phyloP scores from a whole-genome alignment of 176 grass and related monocot genomes.

The Coix lacrymajobi region DNA sequence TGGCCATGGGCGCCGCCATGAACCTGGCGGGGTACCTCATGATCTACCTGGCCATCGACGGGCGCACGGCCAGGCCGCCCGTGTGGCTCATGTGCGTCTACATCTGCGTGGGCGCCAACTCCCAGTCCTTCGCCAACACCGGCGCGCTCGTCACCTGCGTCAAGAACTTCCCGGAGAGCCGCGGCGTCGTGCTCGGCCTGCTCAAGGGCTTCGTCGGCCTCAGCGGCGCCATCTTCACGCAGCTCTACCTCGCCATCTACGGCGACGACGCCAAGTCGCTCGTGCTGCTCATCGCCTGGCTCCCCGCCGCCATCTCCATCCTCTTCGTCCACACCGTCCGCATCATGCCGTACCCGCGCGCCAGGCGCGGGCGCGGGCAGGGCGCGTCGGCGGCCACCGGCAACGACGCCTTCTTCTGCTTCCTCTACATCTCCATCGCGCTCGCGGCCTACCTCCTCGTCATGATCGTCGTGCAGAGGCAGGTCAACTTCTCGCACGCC shows the following conservation, averaged over 20 bases:
- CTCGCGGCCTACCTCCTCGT: conserved; percentile 59
- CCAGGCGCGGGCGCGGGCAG: background rate
- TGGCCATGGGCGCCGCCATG: conserved; percentile 54
- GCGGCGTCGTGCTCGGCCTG: conserved; percentile 62
- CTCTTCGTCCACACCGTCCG: conserved; percentile 69
- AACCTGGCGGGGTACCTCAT: conserved; percentile 73
- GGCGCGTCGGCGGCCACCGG: background rate
- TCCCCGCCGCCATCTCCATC: conserved; percentile 65
- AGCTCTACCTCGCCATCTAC: conserved; percentile 73
- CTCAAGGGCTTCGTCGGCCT: conserved; percentile 81
- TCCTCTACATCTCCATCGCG: conserved; percentile 76
- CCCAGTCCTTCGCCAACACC: conserved; percentile 72
- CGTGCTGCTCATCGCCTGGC: conserved; percentile 72
- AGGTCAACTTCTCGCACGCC: conserved; percentile 32
- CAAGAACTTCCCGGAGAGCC: conserved; percentile 78
- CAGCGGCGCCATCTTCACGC: conserved; percentile 87
- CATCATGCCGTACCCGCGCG: conserved; percentile 35
- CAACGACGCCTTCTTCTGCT: conserved; percentile 56
- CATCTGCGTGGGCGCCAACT: conserved; percentile 72
- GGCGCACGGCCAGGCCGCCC: conserved; percentile 32
- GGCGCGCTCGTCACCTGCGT: conserved; percentile 72
- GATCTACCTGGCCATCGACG: conserved; percentile 75
- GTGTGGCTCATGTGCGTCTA: conserved; percentile 77
- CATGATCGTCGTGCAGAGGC: conserved; percentile 56
- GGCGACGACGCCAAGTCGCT: conserved; percentile 75